Conservation (phyloP, 1,284 basidiomycete species). For the Cryptococcus wingfieldii region DNA sequence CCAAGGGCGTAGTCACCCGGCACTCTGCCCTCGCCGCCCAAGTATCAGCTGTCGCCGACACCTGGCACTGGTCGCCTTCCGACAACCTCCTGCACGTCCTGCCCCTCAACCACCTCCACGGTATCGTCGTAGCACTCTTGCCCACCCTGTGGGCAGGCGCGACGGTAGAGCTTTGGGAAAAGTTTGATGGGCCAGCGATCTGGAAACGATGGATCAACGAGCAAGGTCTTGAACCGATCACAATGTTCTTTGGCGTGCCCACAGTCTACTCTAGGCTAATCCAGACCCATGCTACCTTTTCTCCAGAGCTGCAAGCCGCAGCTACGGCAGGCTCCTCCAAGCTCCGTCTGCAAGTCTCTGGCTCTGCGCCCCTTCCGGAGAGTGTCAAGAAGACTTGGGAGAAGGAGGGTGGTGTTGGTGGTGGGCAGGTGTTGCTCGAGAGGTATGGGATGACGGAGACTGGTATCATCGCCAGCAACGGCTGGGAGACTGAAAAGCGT, state of each 20-base stretch:
- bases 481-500: constrained; percentile 34
- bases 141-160: constrained; percentile 44
- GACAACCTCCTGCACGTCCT: constrained; percentile 36
- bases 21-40: constrained; percentile 39
- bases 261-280: constrained; percentile 36
- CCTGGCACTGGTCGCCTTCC: constrained; percentile 35
- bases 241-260: constrained; percentile 37
- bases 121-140: constrained; percentile 41
- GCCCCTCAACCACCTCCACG: constrained; percentile 44
- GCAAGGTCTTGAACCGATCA: constrained; percentile 20
- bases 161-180: constrained; percentile 38
- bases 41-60: constrained; percentile 27
- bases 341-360: constrained; percentile 42
- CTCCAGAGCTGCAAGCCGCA: constrained; percentile 15
- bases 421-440: constrained; percentile 40
- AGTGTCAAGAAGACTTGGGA: constrained; percentile 39
- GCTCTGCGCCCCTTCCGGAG: constrained; percentile 41
- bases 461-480: constrained; percentile 41
- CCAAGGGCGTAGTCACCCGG: constrained; percentile 43
- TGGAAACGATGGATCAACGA: constrained; percentile 36
- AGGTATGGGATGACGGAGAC: constrained; percentile 48
- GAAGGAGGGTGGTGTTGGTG: constrained; percentile 30
- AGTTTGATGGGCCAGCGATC: constrained; percentile 34
- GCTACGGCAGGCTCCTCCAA: constrained; percentile 31
- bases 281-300: constrained; percentile 18